Percentiles rank a stretch among this genome's conserved stretches.
phyloP scores from a whole-genome alignment of 352 stramenopile genomes.

The Phytophthora nicotianae region DNA sequence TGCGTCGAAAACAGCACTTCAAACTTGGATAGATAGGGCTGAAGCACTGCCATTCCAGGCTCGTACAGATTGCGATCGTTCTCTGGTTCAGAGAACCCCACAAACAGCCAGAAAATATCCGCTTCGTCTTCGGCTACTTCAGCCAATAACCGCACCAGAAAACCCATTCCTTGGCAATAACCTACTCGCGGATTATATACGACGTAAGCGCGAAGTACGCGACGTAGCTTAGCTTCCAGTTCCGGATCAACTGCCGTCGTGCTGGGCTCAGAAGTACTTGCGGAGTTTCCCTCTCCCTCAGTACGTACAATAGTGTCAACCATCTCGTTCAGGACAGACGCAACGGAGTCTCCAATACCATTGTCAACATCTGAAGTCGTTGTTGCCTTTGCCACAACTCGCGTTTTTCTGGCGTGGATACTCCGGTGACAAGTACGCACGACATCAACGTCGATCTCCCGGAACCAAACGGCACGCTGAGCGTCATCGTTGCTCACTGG shows the following conservation, averaged over 20 bases:
- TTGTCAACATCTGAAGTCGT: constrained; percentile 12
- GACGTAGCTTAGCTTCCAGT: constrained; percentile 72
- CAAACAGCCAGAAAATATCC: constrained; percentile 85
- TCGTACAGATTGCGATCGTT: constrained; percentile 82
- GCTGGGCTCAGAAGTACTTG: not conserved
- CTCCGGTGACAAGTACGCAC: constrained; percentile 70
- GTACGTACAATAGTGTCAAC: constrained; percentile 19
- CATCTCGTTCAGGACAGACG: constrained; percentile 27
- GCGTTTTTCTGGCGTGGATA: constrained; percentile 38
- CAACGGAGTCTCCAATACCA: constrained; percentile 19
- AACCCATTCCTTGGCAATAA: constrained; percentile 91
- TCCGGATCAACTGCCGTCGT: constrained; percentile 16
- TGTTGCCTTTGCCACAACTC: constrained; percentile 1
- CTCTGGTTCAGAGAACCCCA: constrained; percentile 74
- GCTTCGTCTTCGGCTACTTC: constrained; percentile 71
- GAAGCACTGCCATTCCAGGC: constrained; percentile 69
- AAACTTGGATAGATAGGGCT: constrained; percentile 71
- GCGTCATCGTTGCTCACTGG: constrained; percentile 47
- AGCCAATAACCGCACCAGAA: constrained; percentile 75
- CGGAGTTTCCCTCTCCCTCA: constrained; percentile 1
- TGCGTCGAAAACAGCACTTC: constrained; percentile 66
- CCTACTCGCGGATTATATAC: constrained; percentile 82
- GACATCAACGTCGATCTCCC: constrained; percentile 86
- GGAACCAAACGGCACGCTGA: constrained; percentile 71
- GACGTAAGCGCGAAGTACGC: constrained; percentile 79